Conservation (phyloP, 441 rosid species). For the Raphanus hybrid region DNA sequence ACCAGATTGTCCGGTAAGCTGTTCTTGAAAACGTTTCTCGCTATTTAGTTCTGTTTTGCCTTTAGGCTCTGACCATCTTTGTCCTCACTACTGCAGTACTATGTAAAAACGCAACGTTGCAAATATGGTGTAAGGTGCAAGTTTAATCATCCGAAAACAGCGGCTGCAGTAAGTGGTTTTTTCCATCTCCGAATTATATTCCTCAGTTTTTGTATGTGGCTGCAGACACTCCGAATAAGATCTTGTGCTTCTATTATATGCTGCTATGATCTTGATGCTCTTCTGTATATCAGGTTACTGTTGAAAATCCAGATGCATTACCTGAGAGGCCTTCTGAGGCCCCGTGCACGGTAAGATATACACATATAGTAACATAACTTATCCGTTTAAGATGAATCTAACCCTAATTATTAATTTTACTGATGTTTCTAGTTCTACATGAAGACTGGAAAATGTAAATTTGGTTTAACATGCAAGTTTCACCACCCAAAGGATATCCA, state of each 20-base stretch:
- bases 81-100: conserved; percentile 60
- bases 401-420: conserved; percentile 29
- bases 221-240: conserved; percentile 2
- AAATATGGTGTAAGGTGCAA: conserved; percentile 89
- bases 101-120: conserved; percentile 90
- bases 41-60: conserved; percentile 1
- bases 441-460: conserved; percentile 95
- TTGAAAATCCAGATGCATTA: conserved; percentile 52
- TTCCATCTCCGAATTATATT: conserved; percentile 16
- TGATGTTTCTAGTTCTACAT: conserved; percentile 65
- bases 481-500: conserved; percentile 90
- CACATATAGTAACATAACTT: conserved; percentile 1
- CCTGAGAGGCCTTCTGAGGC: conserved; percentile 94
- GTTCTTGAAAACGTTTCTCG: conserved; percentile 13
- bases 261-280: conserved; percentile 19
- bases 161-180: conserved; percentile 50
- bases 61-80: conserved; percentile 32
- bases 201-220: conserved; percentile 4
- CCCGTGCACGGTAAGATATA: conserved; percentile 74
- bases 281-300: conserved; percentile 55
- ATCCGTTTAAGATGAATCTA: conserved; percentile 11
- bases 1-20: conserved; percentile 94
- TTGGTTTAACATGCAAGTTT: conserved; percentile 91
- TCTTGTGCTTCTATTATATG: conserved; percentile 18
- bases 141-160: conserved; percentile 89